phyloP scores from a whole-genome alignment of 2,329 filamentous ascomycete species.

The Blastomyces percursus region DNA sequence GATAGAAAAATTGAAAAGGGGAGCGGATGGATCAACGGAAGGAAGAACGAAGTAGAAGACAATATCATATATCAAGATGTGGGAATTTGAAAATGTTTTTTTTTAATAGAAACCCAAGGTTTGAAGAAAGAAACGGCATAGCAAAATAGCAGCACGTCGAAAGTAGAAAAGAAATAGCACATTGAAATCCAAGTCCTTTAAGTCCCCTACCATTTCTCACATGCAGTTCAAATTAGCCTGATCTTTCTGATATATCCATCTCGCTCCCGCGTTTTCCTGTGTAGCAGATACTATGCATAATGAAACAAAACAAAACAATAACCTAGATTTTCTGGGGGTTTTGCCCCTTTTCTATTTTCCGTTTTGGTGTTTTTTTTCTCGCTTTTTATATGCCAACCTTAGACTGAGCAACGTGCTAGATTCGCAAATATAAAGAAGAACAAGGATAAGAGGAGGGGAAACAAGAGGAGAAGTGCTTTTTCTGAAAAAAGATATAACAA shows the following conservation, averaged over 20 bases:
- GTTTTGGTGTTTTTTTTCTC: neutral
- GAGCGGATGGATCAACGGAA: neutral
- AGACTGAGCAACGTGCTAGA: neutral
- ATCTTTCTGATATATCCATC: neutral
- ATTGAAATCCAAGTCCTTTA: neutral
- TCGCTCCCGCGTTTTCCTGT: neutral
- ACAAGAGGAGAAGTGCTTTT: neutral
- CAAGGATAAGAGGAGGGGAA: neutral
- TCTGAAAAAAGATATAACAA: neutral
- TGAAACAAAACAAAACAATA: neutral
- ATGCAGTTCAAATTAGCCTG: neutral
- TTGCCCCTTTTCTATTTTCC: neutral
- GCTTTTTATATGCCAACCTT: neutral
- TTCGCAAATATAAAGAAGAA: neutral
- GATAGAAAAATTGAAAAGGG: too few relatives aligned
- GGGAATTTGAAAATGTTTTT: neutral
- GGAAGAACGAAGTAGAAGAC: neutral
- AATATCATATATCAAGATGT: neutral
- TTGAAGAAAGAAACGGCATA: neutral
- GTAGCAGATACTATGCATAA: too few relatives aligned
- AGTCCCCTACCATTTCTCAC: neutral
- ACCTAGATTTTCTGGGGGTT: neutral
- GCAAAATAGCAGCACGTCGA: neutral
- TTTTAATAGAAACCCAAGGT: neutral
- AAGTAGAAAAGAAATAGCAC: neutral